These are phyloP conservation scores for Aegilops bicornis DNA, from an alignment of 176 grass and related monocot genomes.

Conservation along the genomic window DNA sequence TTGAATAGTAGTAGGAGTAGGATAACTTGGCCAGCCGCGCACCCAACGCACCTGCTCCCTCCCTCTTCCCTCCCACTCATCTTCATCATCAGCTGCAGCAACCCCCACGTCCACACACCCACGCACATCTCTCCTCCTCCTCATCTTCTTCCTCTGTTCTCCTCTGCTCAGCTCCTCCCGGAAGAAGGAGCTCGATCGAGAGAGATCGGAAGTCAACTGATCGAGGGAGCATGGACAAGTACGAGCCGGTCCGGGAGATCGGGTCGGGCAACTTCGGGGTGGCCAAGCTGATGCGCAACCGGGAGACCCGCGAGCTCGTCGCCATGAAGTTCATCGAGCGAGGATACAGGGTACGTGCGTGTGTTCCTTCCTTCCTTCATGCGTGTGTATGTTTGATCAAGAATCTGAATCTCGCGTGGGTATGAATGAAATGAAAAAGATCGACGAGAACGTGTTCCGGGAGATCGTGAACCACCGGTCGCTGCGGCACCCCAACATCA, in stretches of 20 bases:
- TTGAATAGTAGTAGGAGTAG: not conserved
- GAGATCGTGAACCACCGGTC: conserved; percentile 92
- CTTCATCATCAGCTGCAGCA: not conserved
- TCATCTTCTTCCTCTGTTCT: not conserved
- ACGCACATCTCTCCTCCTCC: not conserved
- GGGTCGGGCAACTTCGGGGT: conserved; percentile 83
- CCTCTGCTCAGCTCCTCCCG: not conserved
- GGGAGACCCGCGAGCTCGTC: conserved; percentile 59
- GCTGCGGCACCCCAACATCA: conserved; percentile 82
- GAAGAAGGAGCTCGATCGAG: not conserved
- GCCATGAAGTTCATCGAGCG: conserved; percentile 89
- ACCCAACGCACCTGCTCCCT: conserved; percentile 20
- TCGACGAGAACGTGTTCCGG: conserved; percentile 87
- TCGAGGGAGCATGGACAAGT: conserved; percentile 55
- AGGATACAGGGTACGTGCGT: conserved; percentile 41
- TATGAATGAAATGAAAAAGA: conserved; percentile 24
- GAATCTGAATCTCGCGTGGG: too few species aligned
- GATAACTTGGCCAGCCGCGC: not conserved
- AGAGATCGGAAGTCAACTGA: not conserved
- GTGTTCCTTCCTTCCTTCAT: not conserved
- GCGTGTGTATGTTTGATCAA: not conserved
- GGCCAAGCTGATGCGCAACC: conserved; percentile 73
- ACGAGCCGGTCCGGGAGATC: conserved; percentile 76
- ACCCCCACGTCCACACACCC: not conserved
- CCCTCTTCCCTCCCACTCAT: not conserved